Base-by-base conservation (phyloP, 306 rosid genomes). In the Dalbergia cochinchinensis region DNA sequence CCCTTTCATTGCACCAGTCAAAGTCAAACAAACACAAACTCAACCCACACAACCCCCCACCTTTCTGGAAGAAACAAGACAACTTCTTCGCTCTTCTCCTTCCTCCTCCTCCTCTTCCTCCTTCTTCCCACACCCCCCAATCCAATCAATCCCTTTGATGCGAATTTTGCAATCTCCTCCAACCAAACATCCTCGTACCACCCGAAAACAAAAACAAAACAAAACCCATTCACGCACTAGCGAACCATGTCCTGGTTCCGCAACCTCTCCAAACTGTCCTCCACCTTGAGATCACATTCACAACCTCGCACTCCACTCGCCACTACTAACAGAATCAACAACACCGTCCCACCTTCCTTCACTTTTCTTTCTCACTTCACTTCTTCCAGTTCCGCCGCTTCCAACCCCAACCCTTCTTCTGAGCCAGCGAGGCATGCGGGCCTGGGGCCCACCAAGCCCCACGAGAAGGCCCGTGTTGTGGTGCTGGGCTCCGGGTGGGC, bases 401-500 rank as follows among this genome's bases (percentile, higher is more conserved):
- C 70, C 14, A 6, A 18, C 15, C 6, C 15, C 53, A 4, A 47
- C 41, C 74, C 81, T 10, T 7, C 81, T 10, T 4, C 76, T 47
- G 61, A 0, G 12, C 81, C 5, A 14, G 9, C 1, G 65, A 85
- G 71, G 60, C 60, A 78, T 31, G 80, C 94, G 35, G 88, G 85
- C 0, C 79, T 95, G 41, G 77, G 22, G 0, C 92, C 96, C 5
- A 90, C 99, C 11, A 73, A 69, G 77, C 20, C 89, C 11, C 87
- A 84, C 37, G 94, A 93, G 90, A 95, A 95, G 90, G 96, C 99
- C 18, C 64, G 98, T 22, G 99, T 95, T 69, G 96, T 95, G 75
- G 97, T 95, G 4, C 61, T 95, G 73, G 98, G 99, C 0, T 14
- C 99, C 1, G 99, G 99, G 4, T 95, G 98, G 99, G 99, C 98